Percentiles rank a stretch among this genome's conserved stretches.
These are phyloP conservation scores for Mycena albidolilacea DNA, from an alignment of 768 basidiomycete genomes.

Conservation along the genomic window DNA sequence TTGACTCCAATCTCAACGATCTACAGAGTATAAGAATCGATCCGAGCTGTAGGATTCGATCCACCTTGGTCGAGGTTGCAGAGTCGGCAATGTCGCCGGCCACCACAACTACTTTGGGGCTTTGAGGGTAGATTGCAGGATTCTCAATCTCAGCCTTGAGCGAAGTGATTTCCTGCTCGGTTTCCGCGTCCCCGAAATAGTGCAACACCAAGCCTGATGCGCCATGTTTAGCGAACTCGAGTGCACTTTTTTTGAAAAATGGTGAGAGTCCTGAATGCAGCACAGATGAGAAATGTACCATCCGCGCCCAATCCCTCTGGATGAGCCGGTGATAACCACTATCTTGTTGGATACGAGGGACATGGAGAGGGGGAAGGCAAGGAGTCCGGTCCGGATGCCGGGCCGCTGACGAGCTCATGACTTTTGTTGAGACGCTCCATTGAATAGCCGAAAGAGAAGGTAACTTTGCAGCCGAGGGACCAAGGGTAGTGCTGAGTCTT, in stretches of 20 bases:
- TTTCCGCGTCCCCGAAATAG: constrained; percentile 73
- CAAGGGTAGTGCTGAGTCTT: no score
- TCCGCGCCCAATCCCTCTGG: constrained; percentile 80
- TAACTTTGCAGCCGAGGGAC: no score
- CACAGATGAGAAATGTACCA: constrained; percentile 53
- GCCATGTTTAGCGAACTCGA: constrained; percentile 76
- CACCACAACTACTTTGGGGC: constrained; percentile 61
- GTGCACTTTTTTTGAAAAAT: constrained; percentile 53
- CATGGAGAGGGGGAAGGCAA: constrained; percentile 44
- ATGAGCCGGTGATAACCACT: constrained; percentile 82
- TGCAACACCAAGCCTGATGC: constrained; percentile 77
- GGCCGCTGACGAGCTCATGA: constrained; percentile 2
- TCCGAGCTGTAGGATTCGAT: constrained; percentile 21
- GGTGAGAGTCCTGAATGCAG: neutral
- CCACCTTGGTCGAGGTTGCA: constrained; percentile 69
- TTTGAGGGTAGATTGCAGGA: constrained; percentile 39
- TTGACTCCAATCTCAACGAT: constrained; percentile 73
- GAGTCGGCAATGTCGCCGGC: constrained; percentile 77
- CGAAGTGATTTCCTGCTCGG: constrained; percentile 62
- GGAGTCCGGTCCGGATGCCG: constrained; percentile 11
- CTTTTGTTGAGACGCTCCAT: neutral
- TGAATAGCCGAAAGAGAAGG: no score
- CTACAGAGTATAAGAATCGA: constrained; percentile 49
- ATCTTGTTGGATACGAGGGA: constrained; percentile 67
- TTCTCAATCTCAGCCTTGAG: constrained; percentile 64